Base-by-base conservation (phyloP, 176 grass and related monocot genomes). In the Raddia distichophylla region DNA sequence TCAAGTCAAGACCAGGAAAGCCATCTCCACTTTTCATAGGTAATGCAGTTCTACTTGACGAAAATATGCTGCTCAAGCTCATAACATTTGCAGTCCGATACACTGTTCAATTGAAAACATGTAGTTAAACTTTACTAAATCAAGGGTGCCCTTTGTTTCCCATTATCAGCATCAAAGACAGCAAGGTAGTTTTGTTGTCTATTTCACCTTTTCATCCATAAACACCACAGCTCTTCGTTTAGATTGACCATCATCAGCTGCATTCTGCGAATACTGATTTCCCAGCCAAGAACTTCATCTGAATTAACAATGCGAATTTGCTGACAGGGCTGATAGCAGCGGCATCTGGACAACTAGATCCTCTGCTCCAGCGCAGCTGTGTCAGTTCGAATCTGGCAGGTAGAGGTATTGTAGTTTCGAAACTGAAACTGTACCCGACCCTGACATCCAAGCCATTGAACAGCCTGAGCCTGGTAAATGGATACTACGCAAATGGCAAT, bases 1-100 rank as follows among this genome's bases (percentile, higher is more conserved):
- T 91, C 66, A 95, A 99, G 87, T 99, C 96, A 18, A 89, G 93
- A 81, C 93, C 93, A 19, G 90, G 91, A 84, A 95, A 90, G 10
- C 93, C 96, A 18, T 93, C 90, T 80, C 78, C 96, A 20, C 89
- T 99, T 78, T 99, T 99, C 89, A 80, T 88, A 93, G 96, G 96
- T 99, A 95, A 91, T 44, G 37, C 16, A 81, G 48, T 46, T 27
- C 55, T 81, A 76, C 18, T 70, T 51, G 5, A 15, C 40, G 66
- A 44, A 69, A 87, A 33, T 14, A 49, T 20, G 37, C 19, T 9
- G 61, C 63, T 57, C 33, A 44, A 45, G 71, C 45, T 64, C 58
- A 15, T 5, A 60, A 42, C 20, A 34, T 20, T 61, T 67, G 64
- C 50, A 45, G 40, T 22, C 12, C 50, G 20, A 59, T 77, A 61